Evolutionary conservation across 2,329 filamentous ascomycete genomes (phyloP).

Genomic region (Pseudogymnoascus sp.): DNA sequence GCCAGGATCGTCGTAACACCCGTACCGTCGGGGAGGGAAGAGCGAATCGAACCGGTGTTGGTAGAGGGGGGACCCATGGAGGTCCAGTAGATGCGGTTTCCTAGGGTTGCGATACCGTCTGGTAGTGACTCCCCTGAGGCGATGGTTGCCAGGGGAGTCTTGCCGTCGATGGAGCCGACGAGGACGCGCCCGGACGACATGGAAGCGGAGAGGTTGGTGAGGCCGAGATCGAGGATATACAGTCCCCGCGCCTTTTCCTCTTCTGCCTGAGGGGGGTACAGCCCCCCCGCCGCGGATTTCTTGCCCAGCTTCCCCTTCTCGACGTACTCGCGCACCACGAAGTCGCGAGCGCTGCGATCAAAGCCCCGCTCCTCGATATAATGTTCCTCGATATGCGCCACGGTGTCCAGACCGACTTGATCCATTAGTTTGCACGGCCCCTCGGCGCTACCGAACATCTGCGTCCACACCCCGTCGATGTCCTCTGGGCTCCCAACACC

Average conservation of each 20-base stretch:
- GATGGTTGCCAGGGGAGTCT: no score
- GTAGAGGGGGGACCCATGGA: slow-evolving; percentile 38
- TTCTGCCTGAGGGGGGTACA: slow-evolving; percentile 13
- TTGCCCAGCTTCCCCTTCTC: slow-evolving; percentile 28
- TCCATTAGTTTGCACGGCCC: slow-evolving; percentile 37
- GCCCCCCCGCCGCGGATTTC: slow-evolving; percentile 27
- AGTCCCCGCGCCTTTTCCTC: background rate
- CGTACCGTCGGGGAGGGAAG: slow-evolving; percentile 39
- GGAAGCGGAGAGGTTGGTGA: slow-evolving; percentile 14
- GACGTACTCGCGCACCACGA: slow-evolving; percentile 30
- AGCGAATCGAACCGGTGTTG: slow-evolving; percentile 20
- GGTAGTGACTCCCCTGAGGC: no score
- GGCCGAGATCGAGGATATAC: slow-evolving; percentile 20
- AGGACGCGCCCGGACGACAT: slow-evolving; percentile 16
- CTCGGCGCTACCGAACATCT: slow-evolving; percentile 30
- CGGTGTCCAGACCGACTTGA: slow-evolving; percentile 35
- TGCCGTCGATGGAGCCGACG: slow-evolving; percentile 13
- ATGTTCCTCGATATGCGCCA: slow-evolving; percentile 35
- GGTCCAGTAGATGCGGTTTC: slow-evolving; percentile 42
- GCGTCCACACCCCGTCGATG: slow-evolving; percentile 33
- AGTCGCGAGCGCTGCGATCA: slow-evolving; percentile 22
- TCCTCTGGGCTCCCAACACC: slow-evolving; percentile 32
- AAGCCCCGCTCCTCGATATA: slow-evolving; percentile 30
- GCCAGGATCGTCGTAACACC: slow-evolving; percentile 39
- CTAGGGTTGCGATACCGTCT: slow-evolving; percentile 34